A percentile compares a stretch with the other conserved stretches of the same genome.
Conservation (phyloP, 1,284 basidiomycete genomes). For the Gomphus sp. region DNA sequence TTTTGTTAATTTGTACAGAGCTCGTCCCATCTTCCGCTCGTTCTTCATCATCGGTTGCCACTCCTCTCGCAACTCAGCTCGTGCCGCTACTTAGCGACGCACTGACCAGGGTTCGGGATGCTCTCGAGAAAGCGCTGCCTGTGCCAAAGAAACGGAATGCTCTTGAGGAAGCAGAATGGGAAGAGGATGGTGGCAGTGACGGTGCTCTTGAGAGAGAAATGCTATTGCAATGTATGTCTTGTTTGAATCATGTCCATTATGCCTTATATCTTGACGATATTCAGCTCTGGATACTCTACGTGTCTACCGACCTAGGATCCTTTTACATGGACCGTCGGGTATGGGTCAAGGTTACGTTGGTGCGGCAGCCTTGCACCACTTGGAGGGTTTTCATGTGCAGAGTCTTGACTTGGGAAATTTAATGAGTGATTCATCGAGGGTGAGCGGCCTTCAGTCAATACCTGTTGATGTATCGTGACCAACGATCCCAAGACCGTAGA, state of each 20-base stretch:
- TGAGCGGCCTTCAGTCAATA: slow-evolving; percentile 25
- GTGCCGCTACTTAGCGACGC: slow-evolving; percentile 65
- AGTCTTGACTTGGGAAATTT: slow-evolving; percentile 86
- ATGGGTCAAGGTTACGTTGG: slow-evolving; percentile 92
- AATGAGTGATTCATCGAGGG: slow-evolving; percentile 84
- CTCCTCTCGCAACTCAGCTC: slow-evolving; percentile 83
- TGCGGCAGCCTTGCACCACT: slow-evolving; percentile 83
- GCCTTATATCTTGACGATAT: slow-evolving; percentile 14
- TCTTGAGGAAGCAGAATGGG: slow-evolving; percentile 91
- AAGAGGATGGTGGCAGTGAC: slow-evolving; percentile 63
- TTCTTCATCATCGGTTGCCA: slow-evolving; percentile 78
- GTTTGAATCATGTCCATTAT: background rate
- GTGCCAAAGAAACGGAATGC: slow-evolving; percentile 67
- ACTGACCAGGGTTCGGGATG: slow-evolving; percentile 62
- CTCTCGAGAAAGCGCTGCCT: slow-evolving; percentile 65
- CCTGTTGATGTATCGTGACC: background rate
- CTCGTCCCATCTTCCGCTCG: slow-evolving; percentile 92
- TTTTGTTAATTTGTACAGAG: slow-evolving; percentile 37
- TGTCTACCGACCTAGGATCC: slow-evolving; percentile 83
- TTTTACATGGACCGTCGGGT: slow-evolving; percentile 76
- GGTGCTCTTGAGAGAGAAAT: slow-evolving; percentile 76
- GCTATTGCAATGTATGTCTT: slow-evolving; percentile 69
- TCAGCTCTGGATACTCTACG: slow-evolving; percentile 87
- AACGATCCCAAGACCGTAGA: slow-evolving; percentile 67
- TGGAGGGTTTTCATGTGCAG: slow-evolving; percentile 96